Percentiles rank a stretch among this genome's conserved stretches.
These are phyloP conservation scores for Gnomoniopsis sp. DNA, from an alignment of 2,329 filamentous ascomycete genomes.

Conservation along the genomic window DNA sequence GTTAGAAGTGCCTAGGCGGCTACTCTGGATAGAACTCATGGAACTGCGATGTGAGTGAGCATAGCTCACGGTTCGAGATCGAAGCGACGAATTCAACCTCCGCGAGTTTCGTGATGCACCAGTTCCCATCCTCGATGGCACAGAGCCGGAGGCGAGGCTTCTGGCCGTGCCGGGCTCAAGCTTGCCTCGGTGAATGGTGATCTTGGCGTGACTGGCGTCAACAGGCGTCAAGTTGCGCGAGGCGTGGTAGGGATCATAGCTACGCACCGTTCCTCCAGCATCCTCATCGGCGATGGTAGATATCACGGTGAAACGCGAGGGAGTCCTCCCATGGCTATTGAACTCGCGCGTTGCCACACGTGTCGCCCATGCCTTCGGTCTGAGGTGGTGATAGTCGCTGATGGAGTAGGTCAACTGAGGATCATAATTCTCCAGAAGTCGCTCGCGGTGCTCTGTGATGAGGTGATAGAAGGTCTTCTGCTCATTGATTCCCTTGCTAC, in stretches of 20 bases:
- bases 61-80: constrained; percentile 20
- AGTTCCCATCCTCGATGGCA: constrained; percentile 15
- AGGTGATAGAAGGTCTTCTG: constrained; percentile 93
- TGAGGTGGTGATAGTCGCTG: constrained; percentile 81
- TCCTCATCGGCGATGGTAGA: constrained; percentile 54
- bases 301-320: constrained; percentile 63
- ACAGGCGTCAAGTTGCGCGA: constrained; percentile 48
- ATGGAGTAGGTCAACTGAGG: constrained; percentile 77
- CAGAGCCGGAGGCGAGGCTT: constrained; percentile 33
- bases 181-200: constrained; percentile 60
- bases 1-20: constrained; percentile 37
- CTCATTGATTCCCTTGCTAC: constrained; percentile 69
- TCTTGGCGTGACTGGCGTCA: constrained; percentile 60
- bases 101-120: constrained; percentile 19
- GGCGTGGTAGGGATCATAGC: constrained; percentile 82
- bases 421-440: constrained; percentile 84
- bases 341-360: constrained; percentile 62
- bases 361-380: constrained; percentile 54
- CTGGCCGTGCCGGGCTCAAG: constrained; percentile 26
- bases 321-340: constrained; percentile 49
- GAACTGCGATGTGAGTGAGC: constrained; percentile 37
- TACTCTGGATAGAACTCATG: constrained; percentile 48
- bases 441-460: constrained; percentile 75
- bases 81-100: constrained; percentile 12
- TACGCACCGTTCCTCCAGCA: constrained; percentile 50